Evolutionary conservation across 2,329 filamentous ascomycete species (phyloP), one percentile per base, ranked within the genome.

Genomic region (Cladosporium phlei): DNA sequence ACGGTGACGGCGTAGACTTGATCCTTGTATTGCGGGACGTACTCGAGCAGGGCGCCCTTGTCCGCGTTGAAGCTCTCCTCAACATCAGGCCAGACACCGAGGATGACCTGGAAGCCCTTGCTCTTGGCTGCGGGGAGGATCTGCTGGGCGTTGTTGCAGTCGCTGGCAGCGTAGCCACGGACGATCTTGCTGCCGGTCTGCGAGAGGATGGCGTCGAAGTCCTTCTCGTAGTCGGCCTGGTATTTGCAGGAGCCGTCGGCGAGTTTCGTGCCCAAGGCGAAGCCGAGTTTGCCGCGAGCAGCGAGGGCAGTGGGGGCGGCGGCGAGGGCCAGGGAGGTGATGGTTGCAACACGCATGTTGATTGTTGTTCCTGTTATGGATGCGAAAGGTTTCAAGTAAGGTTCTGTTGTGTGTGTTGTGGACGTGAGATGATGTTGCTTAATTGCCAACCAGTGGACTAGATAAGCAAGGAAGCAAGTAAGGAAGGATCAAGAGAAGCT

Each of bases 41-140:
- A 70, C 50, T 58, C 67, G 44, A 73, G 68, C 47, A 85, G 69
- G 10, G 82, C 80, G 5, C 69, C 65, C 60, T 79, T 79, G 63
- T 86, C 83, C 38, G 71, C 67, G 20, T 75, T 60, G 66, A 81
- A 85, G 27, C 79, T 80, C 22, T 76, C 70, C n/a, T 80, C 74
- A 35, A 75, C 73, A 58, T 85, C 82, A 29, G 80, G 76, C 83
- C 83, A 87, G 60, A 86, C 78, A 51, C 82, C 83, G 30, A 86
- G 67, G n/a, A 86, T 70, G 52, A 86, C 81, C 67, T 84, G 70
- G 67, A 85, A 82, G 14, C 73, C 76, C 65, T 81, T 80, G 35
- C 64, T 63, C 69, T 82, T 79, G 2, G 83, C 83, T 27, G 82
- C 82, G 3, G 82, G 81, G 21, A 86, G 65, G 46, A 85, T 78